phyloP scores from a whole-genome alignment of 2,329 filamentous ascomycete genomes.

The Davidsoniella eucalypti region DNA sequence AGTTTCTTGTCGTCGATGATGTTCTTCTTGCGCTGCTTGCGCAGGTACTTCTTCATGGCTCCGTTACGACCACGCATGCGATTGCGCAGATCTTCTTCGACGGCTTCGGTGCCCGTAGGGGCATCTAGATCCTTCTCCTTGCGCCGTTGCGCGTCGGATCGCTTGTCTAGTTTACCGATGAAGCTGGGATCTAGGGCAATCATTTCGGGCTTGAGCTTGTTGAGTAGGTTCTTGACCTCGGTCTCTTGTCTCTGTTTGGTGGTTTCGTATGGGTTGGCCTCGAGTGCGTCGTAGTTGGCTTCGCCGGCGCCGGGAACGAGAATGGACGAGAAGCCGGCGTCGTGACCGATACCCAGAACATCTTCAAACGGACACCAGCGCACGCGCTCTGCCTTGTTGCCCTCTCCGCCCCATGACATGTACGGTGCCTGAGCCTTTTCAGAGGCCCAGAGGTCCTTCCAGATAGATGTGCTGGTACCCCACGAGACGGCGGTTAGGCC shows the following conservation, averaged over 20 bases:
- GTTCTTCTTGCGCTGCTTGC: slow-evolving; percentile 86
- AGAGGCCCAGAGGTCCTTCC: slow-evolving; percentile 78
- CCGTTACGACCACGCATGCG: slow-evolving; percentile 79
- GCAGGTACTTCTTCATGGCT: slow-evolving; percentile 68
- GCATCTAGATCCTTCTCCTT: slow-evolving; percentile 68
- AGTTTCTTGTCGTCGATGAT: slow-evolving; percentile 91
- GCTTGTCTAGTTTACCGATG: slow-evolving; percentile 71
- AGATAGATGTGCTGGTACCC: slow-evolving; percentile 78
- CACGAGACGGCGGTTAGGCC: slow-evolving; percentile 79
- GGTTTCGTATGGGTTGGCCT: slow-evolving; percentile 91
- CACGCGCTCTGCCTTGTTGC: slow-evolving; percentile 61
- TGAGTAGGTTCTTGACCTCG: slow-evolving; percentile 77
- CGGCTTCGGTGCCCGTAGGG: slow-evolving; percentile 31
- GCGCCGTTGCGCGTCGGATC: slow-evolving; percentile 59
- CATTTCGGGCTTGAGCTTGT: slow-evolving; percentile 94
- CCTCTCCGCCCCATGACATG: slow-evolving; percentile 83
- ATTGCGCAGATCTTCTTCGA: slow-evolving; percentile 52
- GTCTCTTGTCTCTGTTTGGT: slow-evolving; percentile 80
- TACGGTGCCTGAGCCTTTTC: slow-evolving; percentile 76
- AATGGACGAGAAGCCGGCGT: slow-evolving; percentile 73
- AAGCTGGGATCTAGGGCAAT: slow-evolving; percentile 88
- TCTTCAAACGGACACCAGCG: slow-evolving; percentile 94
- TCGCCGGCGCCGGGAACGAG: slow-evolving; percentile 92
- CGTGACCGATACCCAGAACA: slow-evolving; percentile 70
- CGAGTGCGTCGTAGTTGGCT: slow-evolving; percentile 86